phyloP scores from a whole-genome alignment of 352 stramenopile genomes.

The Pilasporangium apinafurcum region DNA sequence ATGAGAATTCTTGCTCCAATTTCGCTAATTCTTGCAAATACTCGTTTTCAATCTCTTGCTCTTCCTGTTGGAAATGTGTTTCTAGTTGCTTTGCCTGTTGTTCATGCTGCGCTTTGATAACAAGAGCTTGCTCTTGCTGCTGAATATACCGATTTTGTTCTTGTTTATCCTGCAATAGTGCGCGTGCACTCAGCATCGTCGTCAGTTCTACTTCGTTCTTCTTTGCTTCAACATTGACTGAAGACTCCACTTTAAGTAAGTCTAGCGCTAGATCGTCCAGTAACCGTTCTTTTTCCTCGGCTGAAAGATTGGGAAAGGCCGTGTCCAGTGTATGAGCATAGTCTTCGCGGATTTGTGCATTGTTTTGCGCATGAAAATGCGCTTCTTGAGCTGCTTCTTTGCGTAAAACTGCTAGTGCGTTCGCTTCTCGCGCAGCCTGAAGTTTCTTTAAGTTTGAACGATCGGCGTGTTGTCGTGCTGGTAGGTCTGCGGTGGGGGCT shows the following conservation, averaged over 20 bases:
- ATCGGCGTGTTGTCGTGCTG: no score
- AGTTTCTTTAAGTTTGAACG: not conserved
- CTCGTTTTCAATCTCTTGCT: conserved; percentile 43
- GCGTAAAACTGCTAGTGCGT: not conserved
- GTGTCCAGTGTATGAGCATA: conserved; percentile 32
- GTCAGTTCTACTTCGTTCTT: conserved; percentile 34
- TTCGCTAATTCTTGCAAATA: conserved; percentile 39
- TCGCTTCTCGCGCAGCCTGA: not conserved
- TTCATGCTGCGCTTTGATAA: conserved; percentile 16
- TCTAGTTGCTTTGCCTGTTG: conserved; percentile 25
- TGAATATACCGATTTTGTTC: conserved; percentile 12
- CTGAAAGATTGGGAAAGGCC: conserved; percentile 32
- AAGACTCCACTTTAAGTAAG: conserved; percentile 31
- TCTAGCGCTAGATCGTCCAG: conserved; percentile 48
- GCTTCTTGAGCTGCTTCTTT: conserved; percentile 2
- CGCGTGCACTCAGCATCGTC: conserved; percentile 20
- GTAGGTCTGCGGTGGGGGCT: no score
- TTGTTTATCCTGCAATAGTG: conserved; percentile 20
- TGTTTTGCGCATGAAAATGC: conserved; percentile 6
- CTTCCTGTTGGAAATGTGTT: conserved; percentile 32
- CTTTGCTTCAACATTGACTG: conserved; percentile 36
- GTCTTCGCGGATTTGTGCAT: conserved; percentile 21
- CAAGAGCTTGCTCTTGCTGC: conserved; percentile 14
- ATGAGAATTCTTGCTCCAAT: conserved; percentile 45
- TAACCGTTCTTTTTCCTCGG: conserved; percentile 38